These are phyloP conservation scores for Rhynchospora tenuis DNA, from an alignment of 176 grass and related monocot genomes.

Conservation along the genomic window DNA sequence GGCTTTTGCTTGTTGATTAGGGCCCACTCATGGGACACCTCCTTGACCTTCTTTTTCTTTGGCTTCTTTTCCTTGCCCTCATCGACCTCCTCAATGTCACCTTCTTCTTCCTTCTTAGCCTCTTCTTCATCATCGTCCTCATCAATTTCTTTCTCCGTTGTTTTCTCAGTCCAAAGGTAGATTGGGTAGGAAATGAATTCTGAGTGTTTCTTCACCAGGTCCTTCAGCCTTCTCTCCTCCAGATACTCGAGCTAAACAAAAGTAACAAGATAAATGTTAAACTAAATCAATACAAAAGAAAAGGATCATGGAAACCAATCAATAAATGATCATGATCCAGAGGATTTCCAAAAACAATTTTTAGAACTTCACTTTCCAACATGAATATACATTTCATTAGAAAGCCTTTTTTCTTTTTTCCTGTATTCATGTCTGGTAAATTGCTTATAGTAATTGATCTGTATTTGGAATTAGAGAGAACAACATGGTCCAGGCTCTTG, in stretches of 20 bases:
- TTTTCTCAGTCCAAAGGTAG: conserved; percentile 37
- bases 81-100: conserved; percentile 39
- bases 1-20: conserved; percentile 51
- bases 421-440: too few relatives aligned
- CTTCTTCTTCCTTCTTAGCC: conserved; percentile 39
- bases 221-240: conserved; percentile 33
- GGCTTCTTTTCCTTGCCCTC: conserved; percentile 36
- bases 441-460: too few relatives aligned
- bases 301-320: neutral
- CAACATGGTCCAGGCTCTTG: too few relatives aligned
- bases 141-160: conserved; percentile 40
- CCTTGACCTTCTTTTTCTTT: conserved; percentile 39
- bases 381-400: too few relatives aligned
- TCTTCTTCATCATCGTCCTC: conserved; percentile 37
- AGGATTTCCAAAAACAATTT: neutral
- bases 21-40: conserved; percentile 38
- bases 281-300: neutral
- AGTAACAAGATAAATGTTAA: neutral
- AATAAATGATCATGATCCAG: neutral
- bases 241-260: conserved; percentile 25
- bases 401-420: too few relatives aligned
- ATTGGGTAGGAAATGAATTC: conserved; percentile 39
- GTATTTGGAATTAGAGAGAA: too few relatives aligned
- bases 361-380: neutral
- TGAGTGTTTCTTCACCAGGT: conserved; percentile 41